Percentiles rank a stretch among this genome's conserved stretches.
phyloP scores from a whole-genome alignment of 495 filamentous ascomycete species.

The Penicillium pancosmium region DNA sequence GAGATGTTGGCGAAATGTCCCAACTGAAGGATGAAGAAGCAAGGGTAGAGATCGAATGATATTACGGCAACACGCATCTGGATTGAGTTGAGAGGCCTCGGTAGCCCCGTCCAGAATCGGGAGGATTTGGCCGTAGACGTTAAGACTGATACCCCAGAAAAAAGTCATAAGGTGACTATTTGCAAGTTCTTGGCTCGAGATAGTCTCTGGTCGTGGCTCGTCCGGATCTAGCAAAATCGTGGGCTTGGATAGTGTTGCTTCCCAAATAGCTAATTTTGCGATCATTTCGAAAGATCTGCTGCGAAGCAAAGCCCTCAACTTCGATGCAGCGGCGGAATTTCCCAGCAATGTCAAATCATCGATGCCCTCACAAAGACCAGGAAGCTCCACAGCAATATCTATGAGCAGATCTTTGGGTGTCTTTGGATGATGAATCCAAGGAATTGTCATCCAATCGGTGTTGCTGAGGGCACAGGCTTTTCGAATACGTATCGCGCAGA shows the following conservation, averaged over 20 bases:
- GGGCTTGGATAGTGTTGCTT: neutral
- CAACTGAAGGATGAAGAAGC: slow-evolving; percentile 8
- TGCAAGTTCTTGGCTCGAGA: neutral
- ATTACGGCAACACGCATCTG: slow-evolving; percentile 1
- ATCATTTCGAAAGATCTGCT: neutral
- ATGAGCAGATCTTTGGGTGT: slow-evolving; percentile 12
- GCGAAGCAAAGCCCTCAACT: neutral
- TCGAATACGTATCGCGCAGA: slow-evolving; percentile 3
- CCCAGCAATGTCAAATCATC: slow-evolving; percentile 2
- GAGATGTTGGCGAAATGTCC: slow-evolving; percentile 16
- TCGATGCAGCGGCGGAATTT: neutral
- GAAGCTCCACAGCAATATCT: slow-evolving; percentile 13
- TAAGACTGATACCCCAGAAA: slow-evolving; percentile 12
- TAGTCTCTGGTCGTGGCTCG: neutral
- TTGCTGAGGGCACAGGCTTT: neutral
- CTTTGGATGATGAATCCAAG: slow-evolving; percentile 10
- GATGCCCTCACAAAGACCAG: slow-evolving; percentile 7
- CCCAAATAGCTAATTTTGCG: neutral
- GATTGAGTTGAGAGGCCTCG: neutral
- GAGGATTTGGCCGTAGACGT: neutral
- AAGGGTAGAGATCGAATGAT: slow-evolving; percentile 13
- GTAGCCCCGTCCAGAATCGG: neutral
- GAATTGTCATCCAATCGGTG: slow-evolving; percentile 1
- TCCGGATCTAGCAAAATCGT: neutral
- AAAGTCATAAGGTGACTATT: slow-evolving; percentile 11